Evolutionary conservation across 257 asterid species (phyloP), one percentile per base, ranked within the genome.

Genomic region (Galeopsis tetrahit): DNA sequence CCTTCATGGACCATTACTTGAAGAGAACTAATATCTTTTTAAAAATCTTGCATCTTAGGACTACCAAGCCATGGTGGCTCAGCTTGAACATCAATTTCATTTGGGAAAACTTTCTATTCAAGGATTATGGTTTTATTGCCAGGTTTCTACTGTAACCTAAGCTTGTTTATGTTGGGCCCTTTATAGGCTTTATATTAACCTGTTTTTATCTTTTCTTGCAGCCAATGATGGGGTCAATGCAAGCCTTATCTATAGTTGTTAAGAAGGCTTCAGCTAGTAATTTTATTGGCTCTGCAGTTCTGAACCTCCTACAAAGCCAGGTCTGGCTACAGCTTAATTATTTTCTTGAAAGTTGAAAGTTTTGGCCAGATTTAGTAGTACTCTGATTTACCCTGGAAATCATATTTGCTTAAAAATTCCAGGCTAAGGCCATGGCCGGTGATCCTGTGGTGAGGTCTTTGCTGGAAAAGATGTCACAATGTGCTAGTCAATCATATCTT

Each of bases 381-480:
- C 31, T 28, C 33, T 75, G 51, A 63, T 65, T 68, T 80, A 49
- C 78, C 66, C 31, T 70, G 78, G 11, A 11, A 68, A 39, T 68
- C 67, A 68, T 69, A 67, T 74, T 61, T 59, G 33, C 61, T 68
- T 58, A 58, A 68, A 70, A 59, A 77, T 49, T 82, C 68, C 85
- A 93, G 98, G 96, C 97, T 70, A 92, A 90, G 85, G 99, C 95
- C 81, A 88, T 91, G 99, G 96, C 96, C 55, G 99, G 99, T 73
- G 97, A 95, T 79, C 98, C 90, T 64, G 88, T 89, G 63, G 96
- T 91, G 79, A 87, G 98, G 81, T 95, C 96, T 34, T 81, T 95
- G 83, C 83, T 92, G 83, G 99, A 95, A 77, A 91, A 86, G 87
- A 91, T 92, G 97, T 86, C 90, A 40, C 92, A 90, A 39, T 84